A percentile compares a stretch with the other conserved stretches of the same genome.
These are phyloP conservation scores for Xylariaceae sp. DNA, from an alignment of 2,329 filamentous ascomycete species.

Conservation along the genomic window DNA sequence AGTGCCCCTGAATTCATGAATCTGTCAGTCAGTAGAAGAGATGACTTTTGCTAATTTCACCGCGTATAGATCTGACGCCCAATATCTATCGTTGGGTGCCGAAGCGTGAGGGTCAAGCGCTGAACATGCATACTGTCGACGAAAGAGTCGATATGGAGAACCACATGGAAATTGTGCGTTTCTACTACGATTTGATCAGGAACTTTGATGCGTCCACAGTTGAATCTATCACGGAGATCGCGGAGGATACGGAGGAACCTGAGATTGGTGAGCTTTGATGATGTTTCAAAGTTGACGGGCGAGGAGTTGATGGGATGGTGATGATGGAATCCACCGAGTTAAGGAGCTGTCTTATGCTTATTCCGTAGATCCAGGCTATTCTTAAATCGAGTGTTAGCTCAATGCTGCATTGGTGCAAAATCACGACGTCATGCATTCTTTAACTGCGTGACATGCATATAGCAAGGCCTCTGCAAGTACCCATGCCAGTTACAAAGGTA, in stretches of 20 bases:
- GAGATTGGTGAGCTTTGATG: slow-evolving; percentile 23
- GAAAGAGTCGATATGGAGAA: slow-evolving; percentile 36
- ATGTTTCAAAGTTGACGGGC: neutral
- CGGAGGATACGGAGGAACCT: neutral
- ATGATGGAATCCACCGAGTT: no score
- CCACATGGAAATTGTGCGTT: slow-evolving; percentile 36
- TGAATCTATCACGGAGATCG: slow-evolving; percentile 1
- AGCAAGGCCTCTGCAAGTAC: neutral
- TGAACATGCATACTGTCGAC: slow-evolving; percentile 36
- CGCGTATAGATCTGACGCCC: slow-evolving; percentile 28
- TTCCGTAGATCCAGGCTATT: neutral
- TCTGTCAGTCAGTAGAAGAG: neutral
- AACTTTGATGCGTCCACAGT: slow-evolving; percentile 34
- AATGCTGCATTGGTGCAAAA: no score
- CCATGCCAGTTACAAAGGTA: neutral
- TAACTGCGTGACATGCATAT: no score
- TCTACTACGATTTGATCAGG: slow-evolving; percentile 37
- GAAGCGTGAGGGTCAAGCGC: slow-evolving; percentile 30
- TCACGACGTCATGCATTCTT: no score
- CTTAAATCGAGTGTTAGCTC: neutral
- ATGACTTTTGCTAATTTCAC: slow-evolving; percentile 1
- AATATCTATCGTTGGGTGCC: slow-evolving; percentile 39
- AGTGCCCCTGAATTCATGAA: slow-evolving; percentile 9
- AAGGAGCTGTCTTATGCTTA: no score
- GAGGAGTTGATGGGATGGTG: no score